Evolutionary conservation across 176 grass and related monocot genomes (phyloP), one percentile per base, ranked within the genome.

Genomic region (Hordeum marinum): DNA sequence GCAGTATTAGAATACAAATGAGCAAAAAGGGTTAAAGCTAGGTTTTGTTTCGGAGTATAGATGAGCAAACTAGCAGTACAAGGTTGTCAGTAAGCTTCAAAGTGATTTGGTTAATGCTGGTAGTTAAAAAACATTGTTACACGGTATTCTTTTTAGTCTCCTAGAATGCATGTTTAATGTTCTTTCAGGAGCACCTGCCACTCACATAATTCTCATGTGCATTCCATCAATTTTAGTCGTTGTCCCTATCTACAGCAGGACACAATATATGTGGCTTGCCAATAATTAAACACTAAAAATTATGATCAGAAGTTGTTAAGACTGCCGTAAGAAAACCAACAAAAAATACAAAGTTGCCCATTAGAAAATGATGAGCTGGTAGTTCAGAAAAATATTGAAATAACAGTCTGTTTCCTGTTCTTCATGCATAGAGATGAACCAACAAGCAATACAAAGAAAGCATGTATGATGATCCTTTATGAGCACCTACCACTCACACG

Each of bases 401-500:
- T 26, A 17, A 13, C 8, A 66, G 6, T 34, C 7, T 66, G 15
- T 32, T 66, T 32, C 27, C 2, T n/a, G 8, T 39, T 69, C 40
- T 40, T 69, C 21, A 40, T 69, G 68, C 39, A 72, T 26, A 45
- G 24, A 68, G 5, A 72, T 25, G 39, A 72, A 45, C 39, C 24
- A 72, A 45, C 40, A 8, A 26, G 4, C 37, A 15, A 23, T 14
- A 8, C 24, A 71, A 68, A 27, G 3, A 73, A 46, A 15, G 3
- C 41, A 73, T 73, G 70, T 27, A 6, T 27, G 41, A 72, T 45
- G 69, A 37, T 72, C 69, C 69, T 72, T 72, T 48, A 74, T 74
- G 71, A 74, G 71, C 71, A 74, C 1, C 23, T 48, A 74, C 13
- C 15, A 74, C 71, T 74, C 24, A 74, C 24, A 74, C 9, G 0